A percentile compares a stretch with the other conserved stretches of the same genome.
Evolutionary conservation across 73 alveolate genomes (phyloP).

Genomic region (Symbiodinium pilosum): DNA sequence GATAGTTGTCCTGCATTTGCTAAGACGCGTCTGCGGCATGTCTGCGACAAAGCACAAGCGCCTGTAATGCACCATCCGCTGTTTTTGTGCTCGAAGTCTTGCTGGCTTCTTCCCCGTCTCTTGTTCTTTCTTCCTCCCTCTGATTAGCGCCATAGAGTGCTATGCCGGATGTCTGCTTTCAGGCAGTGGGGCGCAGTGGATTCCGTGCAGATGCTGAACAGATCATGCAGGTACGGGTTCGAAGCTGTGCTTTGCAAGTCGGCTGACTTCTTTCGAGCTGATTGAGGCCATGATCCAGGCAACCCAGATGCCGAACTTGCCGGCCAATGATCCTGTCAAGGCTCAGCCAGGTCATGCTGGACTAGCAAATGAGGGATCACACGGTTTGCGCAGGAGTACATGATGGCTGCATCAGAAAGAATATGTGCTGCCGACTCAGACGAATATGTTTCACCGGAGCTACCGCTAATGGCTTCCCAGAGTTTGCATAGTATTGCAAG

Average conservation of each 20-base stretch:
- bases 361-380: too few species aligned
- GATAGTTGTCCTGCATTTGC: too few species aligned
- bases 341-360: not conserved
- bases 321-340: constrained; percentile 89
- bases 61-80: too few species aligned
- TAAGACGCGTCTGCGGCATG: too few species aligned
- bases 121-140: too few species aligned
- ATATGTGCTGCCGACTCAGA: constrained; percentile 23
- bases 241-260: not conserved
- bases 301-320: constrained; percentile 90
- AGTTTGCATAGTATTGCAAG: too few species aligned
- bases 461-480: too few species aligned
- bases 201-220: constrained; percentile 88
- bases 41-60: too few species aligned
- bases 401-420: constrained; percentile 83
- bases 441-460: too few species aligned
- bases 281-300: constrained; percentile 89
- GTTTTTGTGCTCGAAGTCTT: too few species aligned
- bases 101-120: too few species aligned
- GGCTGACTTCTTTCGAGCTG: not conserved
- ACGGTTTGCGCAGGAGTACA: constrained; percentile 40
- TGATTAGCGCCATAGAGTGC: too few species aligned
- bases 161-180: not conserved
- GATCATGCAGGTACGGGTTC: constrained; percentile 64
- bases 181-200: constrained; percentile 87